Evolutionary conservation across 768 basidiomycete species (phyloP), one percentile per base, ranked within the genome.

Genomic region (Hemileccinum impolitum): DNA sequence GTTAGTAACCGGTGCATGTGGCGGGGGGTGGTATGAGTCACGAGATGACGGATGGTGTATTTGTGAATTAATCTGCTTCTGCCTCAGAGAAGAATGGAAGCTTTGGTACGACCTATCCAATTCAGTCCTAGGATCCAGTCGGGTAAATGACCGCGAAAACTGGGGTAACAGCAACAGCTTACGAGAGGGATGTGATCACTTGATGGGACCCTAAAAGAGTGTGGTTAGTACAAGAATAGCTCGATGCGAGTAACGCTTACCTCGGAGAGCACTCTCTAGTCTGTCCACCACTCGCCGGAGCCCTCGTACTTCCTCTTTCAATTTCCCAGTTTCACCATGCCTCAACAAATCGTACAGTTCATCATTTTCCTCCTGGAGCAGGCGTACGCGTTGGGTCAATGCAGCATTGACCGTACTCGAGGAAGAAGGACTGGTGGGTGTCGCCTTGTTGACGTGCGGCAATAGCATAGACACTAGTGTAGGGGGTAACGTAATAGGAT

Each of bases 291-390:
- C 79, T 55, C 80, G 74, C 30, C 82, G 75, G 47, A 93, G 72
- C 7, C 80, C 80, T 41, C 80, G 78, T 11, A 86, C 86, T 63
- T 93, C 87, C 61, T 91, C 90, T 63, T 90, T 90, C 53, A 93
- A 63, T 62, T 79, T 83, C 5, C 89, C 90, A 0, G 87, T 86
- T 67, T 93, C 90, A 35, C 85, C 80, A 21, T 73, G 73, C 64
- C 81, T 85, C 47, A 93, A 68, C 10, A 92, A 69, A 42, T 82
- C 79, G 63, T 92, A 93, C 15, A 93, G 66, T 54, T 93, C 90
- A 56, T 93, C 89, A 51, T 93, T 93, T 66, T 93, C 90, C 48
- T 90, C 85, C 63, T 93, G 90, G 10, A 93, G 71, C 15, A 84
- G 66, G 41, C 80, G 80, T 23, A 80, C 78, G 40, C 87, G 76